phyloP scores from a whole-genome alignment of 345 rosid genomes.

The Carallia pectinifolia region DNA sequence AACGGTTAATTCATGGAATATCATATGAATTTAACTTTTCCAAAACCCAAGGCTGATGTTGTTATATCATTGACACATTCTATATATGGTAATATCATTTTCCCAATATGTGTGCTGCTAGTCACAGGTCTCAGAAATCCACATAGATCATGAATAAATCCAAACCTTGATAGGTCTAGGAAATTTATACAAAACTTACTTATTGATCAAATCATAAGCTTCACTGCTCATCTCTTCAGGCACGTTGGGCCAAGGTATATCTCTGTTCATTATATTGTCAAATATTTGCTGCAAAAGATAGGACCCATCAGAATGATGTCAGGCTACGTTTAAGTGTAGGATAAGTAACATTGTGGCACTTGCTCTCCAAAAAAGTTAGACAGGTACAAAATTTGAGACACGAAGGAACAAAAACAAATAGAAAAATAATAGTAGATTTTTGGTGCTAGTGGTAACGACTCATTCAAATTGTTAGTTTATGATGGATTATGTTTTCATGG shows the following conservation, averaged over 20 bases:
- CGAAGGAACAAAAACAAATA: too few species aligned
- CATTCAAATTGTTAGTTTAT: too few species aligned
- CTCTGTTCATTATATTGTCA: slow-evolving; percentile 88
- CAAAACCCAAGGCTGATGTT: slow-evolving; percentile 5
- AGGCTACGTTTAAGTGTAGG: not conserved
- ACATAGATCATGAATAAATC: too few species aligned
- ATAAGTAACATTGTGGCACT: not conserved
- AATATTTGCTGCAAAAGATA: slow-evolving; percentile 71
- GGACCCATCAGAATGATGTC: slow-evolving; percentile 7
- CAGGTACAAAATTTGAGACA: too few species aligned
- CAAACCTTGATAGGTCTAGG: not conserved
- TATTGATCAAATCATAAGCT: slow-evolving; percentile 76
- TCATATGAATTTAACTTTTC: slow-evolving; percentile 1
- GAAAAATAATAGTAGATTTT: too few species aligned
- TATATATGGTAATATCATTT: not conserved
- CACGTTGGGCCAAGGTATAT: slow-evolving; percentile 82
- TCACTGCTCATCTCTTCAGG: slow-evolving; percentile 78
- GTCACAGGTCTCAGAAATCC: too few species aligned
- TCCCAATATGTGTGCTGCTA: too few species aligned
- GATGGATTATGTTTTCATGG: too few species aligned
- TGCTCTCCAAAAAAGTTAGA: not conserved
- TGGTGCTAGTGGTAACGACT: too few species aligned
- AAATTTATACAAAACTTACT: slow-evolving; percentile 50
- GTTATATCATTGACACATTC: too few species aligned
- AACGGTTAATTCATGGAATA: slow-evolving; percentile 17